Base-by-base conservation (phyloP, 1,284 basidiomycete genomes). In the Coniferiporia sulphurascens region DNA sequence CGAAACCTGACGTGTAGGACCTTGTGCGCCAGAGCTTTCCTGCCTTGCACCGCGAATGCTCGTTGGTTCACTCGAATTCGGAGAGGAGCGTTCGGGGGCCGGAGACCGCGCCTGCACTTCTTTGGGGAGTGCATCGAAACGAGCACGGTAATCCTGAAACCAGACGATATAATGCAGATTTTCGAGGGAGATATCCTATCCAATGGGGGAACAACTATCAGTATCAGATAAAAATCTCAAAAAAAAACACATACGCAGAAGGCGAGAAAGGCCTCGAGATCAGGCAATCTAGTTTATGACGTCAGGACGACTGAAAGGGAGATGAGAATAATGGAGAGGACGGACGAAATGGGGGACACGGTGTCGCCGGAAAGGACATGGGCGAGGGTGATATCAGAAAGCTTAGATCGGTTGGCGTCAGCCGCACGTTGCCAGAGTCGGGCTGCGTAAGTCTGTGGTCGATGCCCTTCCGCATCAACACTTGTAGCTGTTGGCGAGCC, bases 111-210 rank as follows among this genome's bases (percentile, higher is more conserved):
- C 48, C 48, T 68, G 71, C 15, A 61, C 45, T 6, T 65, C 58
- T 19, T 51, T 43, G 8, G 66, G 65, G 34, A 73, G 67, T 10
- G 67, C 68, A 34, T 73, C 65, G 63, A 74, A 78, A 3, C 74
- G 70, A 22, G 63, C 56, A 27, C 70, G 70, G 63, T 77, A 78
- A 61, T 75, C 72, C 67, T 72, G 63, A 63, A 72, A 77, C 76
- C 76, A 78, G 38, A 76, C 71, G 38, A 76, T 63, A 57, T 77
- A 78, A 49, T 76, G 76, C 7, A 78, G 69, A 55, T 75, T 72
- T 65, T 77, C 75, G 3, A 76, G 59, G 10, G 74, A 71, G 60
- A 73, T 68, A 58, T 76, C 75, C 71, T 74, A 5, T 27, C 5
- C 5, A 27, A 27, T 3, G 55, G n/a, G 41, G 38, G 53, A n/a